Percentiles rank a stretch among this genome's conserved stretches.
Evolutionary conservation across 2,329 filamentous ascomycete species (phyloP).

Genomic region (Ampelomyces quisqualis): DNA sequence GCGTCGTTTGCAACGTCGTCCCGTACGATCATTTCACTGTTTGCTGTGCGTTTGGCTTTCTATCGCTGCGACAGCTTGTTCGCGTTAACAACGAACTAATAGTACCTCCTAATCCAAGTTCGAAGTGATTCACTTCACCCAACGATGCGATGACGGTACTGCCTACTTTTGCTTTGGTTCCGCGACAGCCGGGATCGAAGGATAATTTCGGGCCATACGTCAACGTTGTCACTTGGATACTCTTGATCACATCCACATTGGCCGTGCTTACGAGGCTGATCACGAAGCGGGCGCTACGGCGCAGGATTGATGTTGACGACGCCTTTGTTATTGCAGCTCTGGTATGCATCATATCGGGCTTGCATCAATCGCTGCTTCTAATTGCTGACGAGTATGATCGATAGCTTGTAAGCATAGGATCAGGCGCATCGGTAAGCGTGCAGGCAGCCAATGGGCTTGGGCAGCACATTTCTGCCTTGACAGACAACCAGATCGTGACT

Average conservation of each 20-base stretch:
- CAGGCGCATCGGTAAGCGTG: slow-evolving; percentile 33
- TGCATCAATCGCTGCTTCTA: neutral
- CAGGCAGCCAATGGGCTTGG: slow-evolving; percentile 38
- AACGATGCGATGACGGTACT: slow-evolving; percentile 33
- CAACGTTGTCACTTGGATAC: slow-evolving; percentile 40
- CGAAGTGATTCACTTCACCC: slow-evolving; percentile 11
- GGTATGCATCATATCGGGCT: slow-evolving; percentile 20
- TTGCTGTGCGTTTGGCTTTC: slow-evolving; percentile 10
- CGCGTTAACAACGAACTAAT: slow-evolving; percentile 1
- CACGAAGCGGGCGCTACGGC: slow-evolving; percentile 36
- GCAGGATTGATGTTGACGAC: slow-evolving; percentile 38
- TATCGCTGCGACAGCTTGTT: slow-evolving; percentile 4
- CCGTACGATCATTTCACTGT: slow-evolving; percentile 10
- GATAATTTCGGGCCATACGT: slow-evolving; percentile 37
- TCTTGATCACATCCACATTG: slow-evolving; percentile 37
- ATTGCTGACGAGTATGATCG: slow-evolving; percentile 10
- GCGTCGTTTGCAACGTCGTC: slow-evolving; percentile 6
- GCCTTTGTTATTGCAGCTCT: slow-evolving; percentile 38
- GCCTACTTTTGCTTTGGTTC: slow-evolving; percentile 20
- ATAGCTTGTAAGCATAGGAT: slow-evolving; percentile 36
- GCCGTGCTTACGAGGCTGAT: slow-evolving; percentile 38
- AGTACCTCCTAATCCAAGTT: slow-evolving; percentile 3
- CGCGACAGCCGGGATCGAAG: slow-evolving; percentile 33
- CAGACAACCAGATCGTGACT: slow-evolving; percentile 19
- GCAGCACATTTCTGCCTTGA: slow-evolving; percentile 23